These are phyloP conservation scores for Boeremia lycopersici DNA, from an alignment of 2,329 filamentous ascomycete species.

Conservation along the genomic window DNA sequence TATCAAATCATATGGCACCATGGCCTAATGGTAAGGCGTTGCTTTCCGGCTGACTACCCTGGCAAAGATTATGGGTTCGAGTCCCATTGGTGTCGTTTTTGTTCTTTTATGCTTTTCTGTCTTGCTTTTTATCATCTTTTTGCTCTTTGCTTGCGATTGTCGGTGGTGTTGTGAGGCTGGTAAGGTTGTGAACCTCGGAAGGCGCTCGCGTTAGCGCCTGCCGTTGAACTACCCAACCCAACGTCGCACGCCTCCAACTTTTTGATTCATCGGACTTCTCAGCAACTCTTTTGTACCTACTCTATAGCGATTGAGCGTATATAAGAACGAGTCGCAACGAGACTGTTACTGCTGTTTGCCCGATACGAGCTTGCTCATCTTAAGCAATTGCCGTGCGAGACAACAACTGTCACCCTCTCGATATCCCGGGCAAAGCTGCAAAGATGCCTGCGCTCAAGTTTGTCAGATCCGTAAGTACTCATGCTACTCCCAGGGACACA, in stretches of 20 bases:
- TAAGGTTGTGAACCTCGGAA: neutral
- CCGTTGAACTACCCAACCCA: too few species aligned
- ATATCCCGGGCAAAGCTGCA: neutral
- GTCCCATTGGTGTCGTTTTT: constrained; percentile 48
- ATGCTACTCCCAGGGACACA: neutral
- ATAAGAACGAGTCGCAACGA: too few species aligned
- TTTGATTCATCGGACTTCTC: too few species aligned
- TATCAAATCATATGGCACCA: constrained; percentile 32
- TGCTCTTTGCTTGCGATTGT: neutral
- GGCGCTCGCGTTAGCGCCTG: too few species aligned
- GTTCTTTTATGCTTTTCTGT: constrained; percentile 18
- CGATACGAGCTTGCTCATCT: constrained; percentile 3
- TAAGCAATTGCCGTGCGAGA: constrained; percentile 28
- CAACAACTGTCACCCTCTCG: constrained; percentile 31
- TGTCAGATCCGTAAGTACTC: constrained; percentile 66
- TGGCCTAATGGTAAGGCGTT: constrained; percentile 55
- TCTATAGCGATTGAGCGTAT: too few species aligned
- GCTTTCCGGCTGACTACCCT: constrained; percentile 45
- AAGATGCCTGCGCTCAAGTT: constrained; percentile 61
- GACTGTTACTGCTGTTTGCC: too few species aligned
- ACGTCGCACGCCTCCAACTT: too few species aligned
- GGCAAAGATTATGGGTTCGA: constrained; percentile 54
- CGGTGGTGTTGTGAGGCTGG: neutral
- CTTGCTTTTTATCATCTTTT: constrained; percentile 1
- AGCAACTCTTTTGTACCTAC: too few species aligned